Base-by-base conservation (phyloP, 768 basidiomycete genomes). In the Leccinum sublutescens region DNA sequence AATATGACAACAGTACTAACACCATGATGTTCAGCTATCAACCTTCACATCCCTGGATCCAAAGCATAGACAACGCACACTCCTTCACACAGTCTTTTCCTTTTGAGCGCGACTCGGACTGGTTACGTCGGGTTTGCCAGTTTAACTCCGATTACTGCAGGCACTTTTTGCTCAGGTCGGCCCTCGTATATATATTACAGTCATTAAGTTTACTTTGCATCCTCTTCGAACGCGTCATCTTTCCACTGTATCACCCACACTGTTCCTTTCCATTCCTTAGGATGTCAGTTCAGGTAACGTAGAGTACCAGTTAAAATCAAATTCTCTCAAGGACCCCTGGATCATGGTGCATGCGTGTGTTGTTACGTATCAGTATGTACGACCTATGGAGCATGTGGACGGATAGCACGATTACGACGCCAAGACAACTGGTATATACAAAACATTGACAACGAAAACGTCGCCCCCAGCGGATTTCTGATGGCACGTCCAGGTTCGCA, bases 21-120 rank as follows among this genome's bases (percentile, higher is more conserved):
- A 21, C 29, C 11, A 31, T 25, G 31, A 15, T 57, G 38, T 57
- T 6, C 63, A 94, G 92, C 92, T 21, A 94, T 94, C 70, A 94
- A 94, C 69, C 83, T 93, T 61, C 89, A 94, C 68, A 93, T 94
- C 62, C 91, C 91, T 59, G 82, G 87, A 60, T 89, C 88, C 64
- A 91, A 91, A 78, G 76, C 84, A 68, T 89, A 82, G 80, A 76
- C 59, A 66, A 58, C 38, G 25, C 51, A 57, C 60, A 56, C 38
- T 58, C 58, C 48, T 54, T 59, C 43, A 62, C 33, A 19, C 40
- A 49, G 48, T 36, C 47, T 50, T 58, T 45, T 11, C 11, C 47
- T 58, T 33, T 47, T 25, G 58, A 55, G 47, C 31, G 48, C 60
- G 49, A 54, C 50, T 52, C 43, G 43, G 43, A 45, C 52, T 21